Evolutionary conservation across 2,329 filamentous ascomycete species (phyloP), one percentile per base, ranked within the genome.

Genomic region (Sporothrix variecibatus): DNA sequence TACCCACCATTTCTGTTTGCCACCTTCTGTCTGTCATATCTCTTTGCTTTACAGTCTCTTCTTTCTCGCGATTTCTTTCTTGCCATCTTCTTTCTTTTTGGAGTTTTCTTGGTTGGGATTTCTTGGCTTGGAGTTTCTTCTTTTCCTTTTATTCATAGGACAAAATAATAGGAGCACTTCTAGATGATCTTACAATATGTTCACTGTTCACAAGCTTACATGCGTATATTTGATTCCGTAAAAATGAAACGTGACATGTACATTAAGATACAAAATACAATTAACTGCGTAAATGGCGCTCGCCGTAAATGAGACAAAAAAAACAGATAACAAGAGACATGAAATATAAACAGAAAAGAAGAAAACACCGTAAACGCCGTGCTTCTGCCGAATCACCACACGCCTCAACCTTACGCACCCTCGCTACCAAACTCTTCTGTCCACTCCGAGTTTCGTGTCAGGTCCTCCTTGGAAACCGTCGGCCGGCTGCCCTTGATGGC

Each of bases 371-470:
- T 12, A 56, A n/a, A 72, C 46, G 49, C 23, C 60, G 69, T 71
- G 69, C 69, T 72, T 62, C 62, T 62, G 23, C 68, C 5, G 8
- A 46, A 31, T 71, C 23, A n/a, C 68, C 23, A 51, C 56, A 49
- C 26, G 53, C 17, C 34, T 34, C 34, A 4, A 3, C 11, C 4
- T 58, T 79, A 88, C 78, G 87, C 86, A 23, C 95, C 95, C 82
- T 98, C 95, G 81, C 94, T 97, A 73, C 95, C 95, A 84, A 98
- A 98, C 84, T 98, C 95, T 79, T 92, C 89, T 11, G 96, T 99
- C 96, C 96, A 99, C 62, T 98, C 94, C 65, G 93, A 87, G 82
- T 95, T 98, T 79, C 90, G 88, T 78, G 90, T 88, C 64, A 99
- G 87, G 81, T 99, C 97, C 70, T 94, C 94, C 70, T 89, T 87